Evolutionary conservation across 768 basidiomycete genomes (phyloP).

Genomic region (Tephrocybe sp.): DNA sequence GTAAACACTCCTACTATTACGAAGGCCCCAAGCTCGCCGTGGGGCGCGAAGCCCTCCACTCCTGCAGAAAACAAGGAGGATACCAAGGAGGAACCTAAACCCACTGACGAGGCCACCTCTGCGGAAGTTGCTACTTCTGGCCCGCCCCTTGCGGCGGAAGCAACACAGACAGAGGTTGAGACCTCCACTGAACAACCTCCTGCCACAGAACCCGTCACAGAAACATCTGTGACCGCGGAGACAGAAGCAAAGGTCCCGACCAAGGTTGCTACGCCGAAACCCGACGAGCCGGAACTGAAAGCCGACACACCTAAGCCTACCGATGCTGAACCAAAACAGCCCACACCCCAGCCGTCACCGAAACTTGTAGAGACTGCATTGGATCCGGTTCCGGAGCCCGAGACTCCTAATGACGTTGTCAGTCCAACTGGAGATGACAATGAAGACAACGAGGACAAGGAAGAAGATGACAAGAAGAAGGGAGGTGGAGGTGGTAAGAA

Average conservation of each 20-base stretch:
- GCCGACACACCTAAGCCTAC: background rate
- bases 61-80: conserved; percentile 1
- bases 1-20: conserved; percentile 10
- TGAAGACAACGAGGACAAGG: conserved; percentile 16
- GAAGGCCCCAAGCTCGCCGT: conserved; percentile 10
- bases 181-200: no score
- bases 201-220: background rate
- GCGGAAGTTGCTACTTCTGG: background rate
- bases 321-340: background rate
- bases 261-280: background rate
- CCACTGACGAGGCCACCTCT: background rate
- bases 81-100: conserved; percentile 6
- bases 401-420: conserved; percentile 9
- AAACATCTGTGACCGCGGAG: background rate
- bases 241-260: no score
- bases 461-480: conserved; percentile 16
- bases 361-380: background rate
- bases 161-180: background rate
- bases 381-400: conserved; percentile 5
- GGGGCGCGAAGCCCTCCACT: conserved; percentile 12
- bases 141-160: background rate
- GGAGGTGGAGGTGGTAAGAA: conserved; percentile 14
- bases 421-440: conserved; percentile 16
- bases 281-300: background rate
- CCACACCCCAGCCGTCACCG: conserved; percentile 4